Evolutionary conservation across 2,329 filamentous ascomycete genomes (phyloP), one percentile per base, ranked within the genome.

Genomic region (Arthrobotrys conoides): DNA sequence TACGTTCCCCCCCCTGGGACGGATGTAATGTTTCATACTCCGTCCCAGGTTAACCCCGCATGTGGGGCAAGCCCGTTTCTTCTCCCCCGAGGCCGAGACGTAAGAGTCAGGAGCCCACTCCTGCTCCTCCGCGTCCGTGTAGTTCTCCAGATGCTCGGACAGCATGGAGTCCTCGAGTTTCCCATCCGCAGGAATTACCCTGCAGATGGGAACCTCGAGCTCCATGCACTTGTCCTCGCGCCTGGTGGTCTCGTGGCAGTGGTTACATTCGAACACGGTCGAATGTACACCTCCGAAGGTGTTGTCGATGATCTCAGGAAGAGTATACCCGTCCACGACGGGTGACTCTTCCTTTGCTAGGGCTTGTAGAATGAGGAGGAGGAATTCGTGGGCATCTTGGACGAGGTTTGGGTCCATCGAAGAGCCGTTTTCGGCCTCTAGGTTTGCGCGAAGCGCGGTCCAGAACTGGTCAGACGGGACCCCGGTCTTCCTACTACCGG

Each of bases 331-430:
- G 44, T 77, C 67, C 18, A 77, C 73, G 5, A 71, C 61, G 14
- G 73, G 73, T 0, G 49, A n/a, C 20, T 18, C 38, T 27, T 77
- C 73, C 4, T 55, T 49, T 1, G 51, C 44, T 0, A 77, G 20
- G 5, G 73, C 73, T n/a, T 77, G 57, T 3, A 77, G 20, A 30
- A 77, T 67, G 3, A 77, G 53, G 46, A 77, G 66, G 0, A 77
- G 63, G 63, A 77, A 77, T 57, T 77, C 73, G 53, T 77, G 73
- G 5, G 73, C 73, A 51, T 77, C 73, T 46, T 77, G 73, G 53
- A 77, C 67, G 4, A 71, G 20, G 63, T 77, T 77, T 53, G 73
- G 63, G 48, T 77, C 73, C 68, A 77, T 67, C 1, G 41, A 12
- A 14, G 59, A 46, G 22, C 51, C 73, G 41, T 67, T 64, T 51